Evolutionary conservation across 176 grass and related monocot species (phyloP).

Genomic region (Echinochloa phyllopogon): DNA sequence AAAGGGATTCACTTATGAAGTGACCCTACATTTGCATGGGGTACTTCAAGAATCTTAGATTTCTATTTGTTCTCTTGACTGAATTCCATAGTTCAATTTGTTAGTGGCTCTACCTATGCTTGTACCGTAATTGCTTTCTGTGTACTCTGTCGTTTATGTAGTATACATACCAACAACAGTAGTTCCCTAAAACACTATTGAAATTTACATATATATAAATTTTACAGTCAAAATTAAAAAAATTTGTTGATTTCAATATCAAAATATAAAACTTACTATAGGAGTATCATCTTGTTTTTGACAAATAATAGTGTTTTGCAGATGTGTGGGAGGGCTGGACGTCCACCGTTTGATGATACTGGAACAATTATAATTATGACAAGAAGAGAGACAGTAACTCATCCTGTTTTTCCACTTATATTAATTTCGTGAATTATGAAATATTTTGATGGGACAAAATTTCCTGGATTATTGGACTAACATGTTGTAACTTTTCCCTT

Average conservation of each 20-base stretch:
- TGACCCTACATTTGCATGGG: neutral
- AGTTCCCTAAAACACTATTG: neutral
- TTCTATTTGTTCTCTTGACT: neutral
- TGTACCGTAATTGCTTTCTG: neutral
- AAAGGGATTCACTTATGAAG: conserved; percentile 5
- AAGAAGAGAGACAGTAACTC: conserved; percentile 87
- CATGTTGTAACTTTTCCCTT: conserved; percentile 40
- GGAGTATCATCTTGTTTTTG: conserved; percentile 25
- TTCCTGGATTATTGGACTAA: conserved; percentile 30
- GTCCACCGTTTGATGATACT: conserved; percentile 95
- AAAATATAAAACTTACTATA: conserved; percentile 33
- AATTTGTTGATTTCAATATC: conserved; percentile 13
- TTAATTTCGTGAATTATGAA: conserved; percentile 29
- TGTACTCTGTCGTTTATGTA: conserved; percentile 2
- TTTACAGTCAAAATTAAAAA: neutral
- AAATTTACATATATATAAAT: conserved; percentile 34
- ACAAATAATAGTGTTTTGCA: conserved; percentile 45
- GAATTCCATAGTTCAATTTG: neutral
- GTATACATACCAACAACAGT: neutral
- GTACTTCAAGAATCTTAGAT: neutral
- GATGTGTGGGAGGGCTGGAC: conserved; percentile 99
- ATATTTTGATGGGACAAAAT: conserved; percentile 10
- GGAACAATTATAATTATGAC: conserved; percentile 98
- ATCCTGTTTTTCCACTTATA: conserved; percentile 25
- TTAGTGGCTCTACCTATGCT: neutral